Evolutionary conservation across 2,329 filamentous ascomycete genomes (phyloP).

Genomic region (Stagonosporopsis cucurbitacearum): DNA sequence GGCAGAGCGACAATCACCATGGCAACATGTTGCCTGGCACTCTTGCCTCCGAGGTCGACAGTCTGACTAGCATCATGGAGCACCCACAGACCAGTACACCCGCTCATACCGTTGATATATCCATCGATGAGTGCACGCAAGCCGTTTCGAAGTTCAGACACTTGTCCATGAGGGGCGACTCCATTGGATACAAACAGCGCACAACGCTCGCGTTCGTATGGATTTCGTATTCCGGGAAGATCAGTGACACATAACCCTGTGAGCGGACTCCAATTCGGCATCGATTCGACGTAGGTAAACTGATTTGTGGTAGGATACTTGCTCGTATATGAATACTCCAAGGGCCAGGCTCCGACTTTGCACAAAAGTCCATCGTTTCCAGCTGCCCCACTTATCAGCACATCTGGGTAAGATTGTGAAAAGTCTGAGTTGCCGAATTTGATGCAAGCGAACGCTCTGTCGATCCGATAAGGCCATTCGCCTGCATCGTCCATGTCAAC

Average conservation of each 20-base stretch:
- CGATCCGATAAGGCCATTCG: constrained; percentile 75
- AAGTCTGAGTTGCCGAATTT: constrained; percentile 57
- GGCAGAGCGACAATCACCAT: constrained; percentile 49
- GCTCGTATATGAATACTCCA: constrained; percentile 58
- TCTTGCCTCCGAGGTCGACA: constrained; percentile 34
- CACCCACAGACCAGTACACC: constrained; percentile 49
- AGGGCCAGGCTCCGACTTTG: constrained; percentile 61
- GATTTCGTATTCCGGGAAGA: constrained; percentile 27
- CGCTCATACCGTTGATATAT: constrained; percentile 39
- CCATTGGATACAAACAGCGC: constrained; percentile 52
- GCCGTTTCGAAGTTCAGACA: constrained; percentile 54
- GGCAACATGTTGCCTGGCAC: constrained; percentile 39
- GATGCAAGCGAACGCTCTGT: constrained; percentile 78
- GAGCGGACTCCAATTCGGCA: constrained; percentile 67
- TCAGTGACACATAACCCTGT: constrained; percentile 54
- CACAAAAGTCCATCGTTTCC: constrained; percentile 80
- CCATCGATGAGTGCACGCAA: constrained; percentile 48
- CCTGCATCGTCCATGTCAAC: constrained; percentile 52
- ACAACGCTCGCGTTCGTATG: constrained; percentile 31
- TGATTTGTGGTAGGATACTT: constrained; percentile 55
- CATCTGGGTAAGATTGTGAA: constrained; percentile 68
- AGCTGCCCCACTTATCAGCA: constrained; percentile 80
- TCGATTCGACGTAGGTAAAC: constrained; percentile 61
- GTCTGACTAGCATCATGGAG: constrained; percentile 40
- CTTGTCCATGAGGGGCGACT: constrained; percentile 51